Percentiles rank a stretch among this genome's conserved stretches.
phyloP scores from a whole-genome alignment of 2,329 filamentous ascomycete genomes.

The Dendrostoma leiphaemia region DNA sequence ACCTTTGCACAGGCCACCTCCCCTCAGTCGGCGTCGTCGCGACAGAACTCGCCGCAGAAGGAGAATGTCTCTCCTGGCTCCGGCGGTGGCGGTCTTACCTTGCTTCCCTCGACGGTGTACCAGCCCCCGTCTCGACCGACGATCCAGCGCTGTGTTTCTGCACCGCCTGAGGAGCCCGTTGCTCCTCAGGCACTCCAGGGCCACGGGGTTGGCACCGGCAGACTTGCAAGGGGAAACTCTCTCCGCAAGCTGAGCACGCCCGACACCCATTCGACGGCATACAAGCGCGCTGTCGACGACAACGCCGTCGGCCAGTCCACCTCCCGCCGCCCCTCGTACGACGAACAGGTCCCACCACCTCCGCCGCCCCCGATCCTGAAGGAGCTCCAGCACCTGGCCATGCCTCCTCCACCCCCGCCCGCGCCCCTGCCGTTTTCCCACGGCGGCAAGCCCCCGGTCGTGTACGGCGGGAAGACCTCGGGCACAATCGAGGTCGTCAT shows the following conservation, averaged over 20 bases:
- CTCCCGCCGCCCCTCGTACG: conserved; percentile 48
- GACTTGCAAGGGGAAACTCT: conserved; percentile 28
- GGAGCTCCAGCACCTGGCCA: conserved; percentile 61
- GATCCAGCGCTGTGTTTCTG: conserved; percentile 63
- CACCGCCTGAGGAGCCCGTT: conserved; percentile 48
- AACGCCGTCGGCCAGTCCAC: conserved; percentile 20
- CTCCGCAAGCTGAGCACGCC: conserved; percentile 35
- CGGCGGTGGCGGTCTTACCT: conserved; percentile 32
- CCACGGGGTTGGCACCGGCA: conserved; percentile 18
- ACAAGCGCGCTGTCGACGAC: conserved; percentile 37
- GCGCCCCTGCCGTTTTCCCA: conserved; percentile 50
- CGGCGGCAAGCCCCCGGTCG: conserved; percentile 32
- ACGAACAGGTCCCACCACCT: conserved; percentile 49
- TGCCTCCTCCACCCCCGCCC: conserved; percentile 60
- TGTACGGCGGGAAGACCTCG: conserved; percentile 44
- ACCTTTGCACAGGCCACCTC: conserved; percentile 44
- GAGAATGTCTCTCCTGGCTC: conserved; percentile 16
- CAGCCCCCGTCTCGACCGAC: conserved; percentile 49
- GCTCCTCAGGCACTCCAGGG: conserved; percentile 28
- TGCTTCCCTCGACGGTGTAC: conserved; percentile 60
- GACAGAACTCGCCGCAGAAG: conserved; percentile 32
- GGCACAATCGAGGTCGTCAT: conserved; percentile 66
- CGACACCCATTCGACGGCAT: conserved; percentile 34
- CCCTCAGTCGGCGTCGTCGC: conserved; percentile 32
- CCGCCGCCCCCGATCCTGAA: conserved; percentile 57